Conservation (phyloP, 768 basidiomycete species). For the Hydnum rufescens region DNA sequence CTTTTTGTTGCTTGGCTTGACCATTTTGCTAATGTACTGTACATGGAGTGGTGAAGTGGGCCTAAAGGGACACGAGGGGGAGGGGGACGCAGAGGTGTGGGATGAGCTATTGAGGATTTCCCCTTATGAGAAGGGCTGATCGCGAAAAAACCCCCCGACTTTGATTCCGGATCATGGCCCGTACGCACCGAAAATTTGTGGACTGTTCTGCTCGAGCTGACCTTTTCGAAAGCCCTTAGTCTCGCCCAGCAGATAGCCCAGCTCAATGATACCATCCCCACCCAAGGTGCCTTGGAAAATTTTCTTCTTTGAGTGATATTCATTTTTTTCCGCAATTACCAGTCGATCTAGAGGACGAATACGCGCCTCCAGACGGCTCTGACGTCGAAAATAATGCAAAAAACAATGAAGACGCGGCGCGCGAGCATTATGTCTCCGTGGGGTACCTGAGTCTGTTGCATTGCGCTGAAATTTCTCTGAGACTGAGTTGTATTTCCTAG, state of each 20-base stretch:
- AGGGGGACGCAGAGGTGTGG: no score
- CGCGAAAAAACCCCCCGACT: no score
- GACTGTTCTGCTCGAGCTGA: not conserved
- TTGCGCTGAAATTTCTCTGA: not conserved
- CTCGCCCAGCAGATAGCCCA: constrained; percentile 56
- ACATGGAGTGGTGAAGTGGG: not conserved
- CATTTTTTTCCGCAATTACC: not conserved
- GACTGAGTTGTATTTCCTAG: constrained; percentile 21
- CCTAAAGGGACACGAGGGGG: no score
- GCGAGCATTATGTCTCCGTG: constrained; percentile 73
- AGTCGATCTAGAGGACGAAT: constrained; percentile 21
- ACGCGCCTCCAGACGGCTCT: constrained; percentile 52
- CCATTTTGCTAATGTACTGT: not conserved
- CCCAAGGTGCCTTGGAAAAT: no score
- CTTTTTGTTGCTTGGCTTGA: not conserved
- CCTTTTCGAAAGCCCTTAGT: not conserved
- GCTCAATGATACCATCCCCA: constrained; percentile 49
- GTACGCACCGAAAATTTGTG: not conserved
- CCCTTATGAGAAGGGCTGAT: no score
- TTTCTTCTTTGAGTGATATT: constrained; percentile 1
- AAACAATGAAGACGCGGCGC: constrained; percentile 21
- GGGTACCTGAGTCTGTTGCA: constrained; percentile 31
- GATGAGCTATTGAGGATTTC: no score
- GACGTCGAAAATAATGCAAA: constrained; percentile 22
- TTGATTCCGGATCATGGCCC: no score